Evolutionary conservation across 1,284 basidiomycete genomes (phyloP), one percentile per base, ranked within the genome.

Genomic region (Bjerkandera adusta): DNA sequence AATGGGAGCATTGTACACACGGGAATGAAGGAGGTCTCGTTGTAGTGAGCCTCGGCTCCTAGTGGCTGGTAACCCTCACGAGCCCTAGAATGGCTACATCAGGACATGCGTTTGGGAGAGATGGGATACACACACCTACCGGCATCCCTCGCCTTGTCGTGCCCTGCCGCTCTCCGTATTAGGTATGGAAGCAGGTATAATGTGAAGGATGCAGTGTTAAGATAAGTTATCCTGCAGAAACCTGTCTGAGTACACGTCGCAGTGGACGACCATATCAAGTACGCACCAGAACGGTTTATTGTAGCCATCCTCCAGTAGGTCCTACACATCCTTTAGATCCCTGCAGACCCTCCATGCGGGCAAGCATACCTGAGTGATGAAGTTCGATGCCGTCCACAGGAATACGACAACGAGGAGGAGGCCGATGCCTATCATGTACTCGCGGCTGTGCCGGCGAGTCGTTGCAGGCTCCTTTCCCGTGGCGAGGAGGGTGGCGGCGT

Each of bases 151-250:
- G 18, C 3, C 32, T 49, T 41, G 16, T 25, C 53, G 49, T 42
- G 45, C 38, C 54, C 59, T 49, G 42, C 48, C 54, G 52, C 60
- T 38, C 52, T 65, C 67, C 45, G 75, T 73, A 83, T 57, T 37
- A 73, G 58, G 59, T 76, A 82, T 0, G 92, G 92, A 7, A 97
- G 59, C 21, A 99, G 81, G 68, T 98, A 98, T 15, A 96, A 58
- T n/a, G 84, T 71, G 64, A 97, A 99, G 7, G 89, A 77, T 47
- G 91, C 85, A 0, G 93, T 96, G 65, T 86, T 92, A 58, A 92
- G 69, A 59, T 93, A 97, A 2, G 93, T 97, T 36, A 92, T 76
- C 41, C 88, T 90, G 55, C 29, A 34, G 12, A 7, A 41, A 27
- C 15, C 26, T 34, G n/a, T n/a, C n/a, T n/a, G n/a, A n/a, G n/a